These are phyloP conservation scores for Cercospora canescens DNA, from an alignment of 2,329 filamentous ascomycete species.

Conservation along the genomic window DNA sequence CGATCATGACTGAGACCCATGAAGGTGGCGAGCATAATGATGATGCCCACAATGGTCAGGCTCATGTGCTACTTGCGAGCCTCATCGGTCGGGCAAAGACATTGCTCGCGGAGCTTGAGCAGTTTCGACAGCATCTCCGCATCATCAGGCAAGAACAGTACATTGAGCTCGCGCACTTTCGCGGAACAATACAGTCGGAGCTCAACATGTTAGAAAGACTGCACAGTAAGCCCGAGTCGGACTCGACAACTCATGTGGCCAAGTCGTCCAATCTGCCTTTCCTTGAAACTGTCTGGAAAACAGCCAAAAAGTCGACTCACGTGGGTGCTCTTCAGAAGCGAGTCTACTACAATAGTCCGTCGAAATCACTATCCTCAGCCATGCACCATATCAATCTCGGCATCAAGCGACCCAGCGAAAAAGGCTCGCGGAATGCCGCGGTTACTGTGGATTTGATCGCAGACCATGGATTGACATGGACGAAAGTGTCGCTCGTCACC, in stretches of 20 bases:
- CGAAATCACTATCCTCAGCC: slow-evolving; percentile 25
- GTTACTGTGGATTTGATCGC: slow-evolving; percentile 64
- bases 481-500: slow-evolving; percentile 67
- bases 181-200: slow-evolving; percentile 38
- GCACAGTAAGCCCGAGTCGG: slow-evolving; percentile 26
- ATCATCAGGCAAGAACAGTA: slow-evolving; percentile 38
- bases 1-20: slow-evolving; percentile 3
- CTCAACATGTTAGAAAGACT: slow-evolving; percentile 34
- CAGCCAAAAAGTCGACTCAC: slow-evolving; percentile 58
- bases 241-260: slow-evolving; percentile 52
- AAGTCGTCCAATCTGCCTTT: slow-evolving; percentile 68
- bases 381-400: slow-evolving; percentile 31
- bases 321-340: slow-evolving; percentile 59
- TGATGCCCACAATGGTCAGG: neutral
- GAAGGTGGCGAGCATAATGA: neutral
- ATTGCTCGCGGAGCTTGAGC: slow-evolving; percentile 44
- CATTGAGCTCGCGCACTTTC: slow-evolving; percentile 37
- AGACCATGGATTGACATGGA: slow-evolving; percentile 64
- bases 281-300: slow-evolving; percentile 63
- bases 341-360: slow-evolving; percentile 47
- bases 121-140: slow-evolving; percentile 38
- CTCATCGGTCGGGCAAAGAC: slow-evolving; percentile 41
- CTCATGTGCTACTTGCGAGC: slow-evolving; percentile 21
- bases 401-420: slow-evolving; percentile 23
- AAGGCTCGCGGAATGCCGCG: slow-evolving; percentile 26